Percentiles rank a stretch among this genome's conserved stretches.
Evolutionary conservation across 768 basidiomycete genomes (phyloP).

Genomic region (Gelatoporia subvermispora): DNA sequence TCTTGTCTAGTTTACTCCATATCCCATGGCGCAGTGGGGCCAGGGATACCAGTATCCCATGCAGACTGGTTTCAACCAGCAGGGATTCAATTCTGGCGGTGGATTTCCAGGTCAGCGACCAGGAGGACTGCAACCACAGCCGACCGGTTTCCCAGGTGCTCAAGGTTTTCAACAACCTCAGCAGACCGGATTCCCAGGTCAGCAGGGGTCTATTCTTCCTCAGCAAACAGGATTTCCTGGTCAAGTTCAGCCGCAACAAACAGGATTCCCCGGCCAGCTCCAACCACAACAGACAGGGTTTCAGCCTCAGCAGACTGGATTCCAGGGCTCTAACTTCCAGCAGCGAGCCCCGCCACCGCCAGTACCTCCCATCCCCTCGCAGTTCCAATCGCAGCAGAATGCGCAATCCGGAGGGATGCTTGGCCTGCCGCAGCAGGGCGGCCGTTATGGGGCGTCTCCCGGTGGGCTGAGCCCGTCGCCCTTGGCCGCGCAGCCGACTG

Average conservation of each 20-base stretch:
- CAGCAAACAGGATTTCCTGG: conserved; percentile 30
- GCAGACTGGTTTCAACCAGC: conserved; percentile 60
- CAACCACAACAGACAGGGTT: conserved; percentile 18
- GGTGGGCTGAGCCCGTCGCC: conserved; percentile 36
- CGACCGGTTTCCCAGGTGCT: conserved; percentile 43
- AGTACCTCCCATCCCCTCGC: conserved; percentile 57
- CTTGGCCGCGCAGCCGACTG: conserved; percentile 51
- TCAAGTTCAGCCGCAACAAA: conserved; percentile 25
- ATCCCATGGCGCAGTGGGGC: conserved; percentile 71
- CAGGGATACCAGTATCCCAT: conserved; percentile 70
- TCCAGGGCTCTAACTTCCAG: conserved; percentile 30
- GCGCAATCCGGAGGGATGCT: conserved; percentile 36
- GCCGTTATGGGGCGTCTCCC: conserved; percentile 50
- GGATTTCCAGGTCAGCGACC: conserved; percentile 37
- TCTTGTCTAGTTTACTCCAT: conserved; percentile 2
- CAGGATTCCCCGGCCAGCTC: conserved; percentile 35
- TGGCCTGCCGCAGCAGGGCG: conserved; percentile 36
- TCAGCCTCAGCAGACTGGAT: conserved; percentile 32
- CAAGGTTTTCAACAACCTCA: conserved; percentile 40
- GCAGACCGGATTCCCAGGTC: conserved; percentile 48
- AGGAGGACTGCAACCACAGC: conserved; percentile 52
- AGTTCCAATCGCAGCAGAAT: conserved; percentile 53
- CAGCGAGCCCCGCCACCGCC: conserved; percentile 48
- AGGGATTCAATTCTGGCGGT: conserved; percentile 37
- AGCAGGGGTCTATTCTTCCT: conserved; percentile 46